Evolutionary conservation across 1,284 basidiomycete species (phyloP), one percentile per base, ranked within the genome.

Genomic region (Gymnopus androsaceus): DNA sequence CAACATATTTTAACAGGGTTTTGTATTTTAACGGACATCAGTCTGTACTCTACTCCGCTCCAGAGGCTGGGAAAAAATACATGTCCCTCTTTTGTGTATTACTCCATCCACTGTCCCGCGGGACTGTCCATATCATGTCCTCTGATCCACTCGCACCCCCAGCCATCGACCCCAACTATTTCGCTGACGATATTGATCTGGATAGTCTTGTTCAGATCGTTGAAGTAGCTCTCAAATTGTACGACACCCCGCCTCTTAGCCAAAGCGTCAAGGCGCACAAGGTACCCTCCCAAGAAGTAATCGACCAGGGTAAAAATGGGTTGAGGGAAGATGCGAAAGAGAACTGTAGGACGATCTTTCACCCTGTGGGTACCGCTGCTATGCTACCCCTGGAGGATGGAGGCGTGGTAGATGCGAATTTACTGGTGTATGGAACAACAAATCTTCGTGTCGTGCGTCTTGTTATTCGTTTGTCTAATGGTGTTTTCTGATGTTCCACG

Each of bases 141-240:
- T 36, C 63, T 4, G 68, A 79, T 61, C 76, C 77, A 0, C 59
- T 66, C 7, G 69, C 65, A 2, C 67, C 75, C 52, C 77, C 79
- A 1, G 59, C 67, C 31, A 69, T 81, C 23, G 72, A 81, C 52
- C 74, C 75, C 34, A 67, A 69, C 23, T 73, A 74, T 58, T 74
- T 79, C 56, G 67, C 64, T n/a, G 65, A 75, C 48, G 63, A 67
- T 38, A 56, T 60, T 41, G 79, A 80, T 59, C 34, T 55, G 27
- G 54, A 55, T 8, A 9, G 41, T 11, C 37, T 55, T 23, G 36
- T 42, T 12, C 34, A 42, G 14, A 23, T 9, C 1, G 41, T 52
- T 19, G 44, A 42, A 40, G 42, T 42, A 11, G 33, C 25, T 30
- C 64, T 73, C 36, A 67, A 68, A 15, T 65, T 78, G 28, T 64